Conservation (phyloP, 768 basidiomycete genomes). For the Coprinopsis cinerea region DNA sequence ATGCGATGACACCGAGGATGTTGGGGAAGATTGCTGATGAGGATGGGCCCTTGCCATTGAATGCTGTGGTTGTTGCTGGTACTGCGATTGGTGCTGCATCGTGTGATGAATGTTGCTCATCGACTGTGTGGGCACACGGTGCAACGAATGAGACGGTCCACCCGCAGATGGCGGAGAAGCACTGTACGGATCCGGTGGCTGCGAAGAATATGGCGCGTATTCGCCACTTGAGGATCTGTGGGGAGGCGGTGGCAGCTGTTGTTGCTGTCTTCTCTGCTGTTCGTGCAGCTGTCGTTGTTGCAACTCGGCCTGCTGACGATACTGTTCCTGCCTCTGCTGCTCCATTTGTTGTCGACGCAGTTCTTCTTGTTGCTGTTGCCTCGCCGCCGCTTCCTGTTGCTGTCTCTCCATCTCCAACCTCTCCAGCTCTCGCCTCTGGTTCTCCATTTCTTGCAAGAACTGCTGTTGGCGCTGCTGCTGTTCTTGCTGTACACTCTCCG, state of each 20-base stretch:
- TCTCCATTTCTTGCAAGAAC: constrained; percentile 17
- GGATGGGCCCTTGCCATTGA: constrained; percentile 4
- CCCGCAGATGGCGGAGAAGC: neutral
- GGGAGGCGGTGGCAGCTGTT: constrained; percentile 5
- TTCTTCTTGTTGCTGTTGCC: constrained; percentile 18
- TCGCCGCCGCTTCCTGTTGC: constrained; percentile 17
- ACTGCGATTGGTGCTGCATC: constrained; percentile 11
- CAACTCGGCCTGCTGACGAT: constrained; percentile 15
- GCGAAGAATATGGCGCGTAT: constrained; percentile 1
- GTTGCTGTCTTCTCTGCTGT: constrained; percentile 11
- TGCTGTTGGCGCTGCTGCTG: constrained; percentile 23
- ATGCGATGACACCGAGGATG: constrained; percentile 3
- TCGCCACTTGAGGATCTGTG: neutral
- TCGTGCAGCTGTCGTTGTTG: constrained; percentile 16
- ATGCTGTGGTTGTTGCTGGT: constrained; percentile 5
- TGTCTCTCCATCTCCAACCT: constrained; percentile 15
- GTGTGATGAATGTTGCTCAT: constrained; percentile 19
- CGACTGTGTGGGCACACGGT: constrained; percentile 13
- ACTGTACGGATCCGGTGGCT: neutral
- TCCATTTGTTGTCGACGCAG: constrained; percentile 17
- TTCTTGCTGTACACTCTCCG: constrained; percentile 17
- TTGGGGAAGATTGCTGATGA: constrained; percentile 11
- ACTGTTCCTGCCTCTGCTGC: constrained; percentile 12
- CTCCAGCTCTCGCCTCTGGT: constrained; percentile 20
- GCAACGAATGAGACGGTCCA: constrained; percentile 8